A percentile compares a stretch with the other conserved stretches of the same genome.
Evolutionary conservation across 345 rosid genomes (phyloP).

Genomic region (Cardamine chenopodiifolia): DNA sequence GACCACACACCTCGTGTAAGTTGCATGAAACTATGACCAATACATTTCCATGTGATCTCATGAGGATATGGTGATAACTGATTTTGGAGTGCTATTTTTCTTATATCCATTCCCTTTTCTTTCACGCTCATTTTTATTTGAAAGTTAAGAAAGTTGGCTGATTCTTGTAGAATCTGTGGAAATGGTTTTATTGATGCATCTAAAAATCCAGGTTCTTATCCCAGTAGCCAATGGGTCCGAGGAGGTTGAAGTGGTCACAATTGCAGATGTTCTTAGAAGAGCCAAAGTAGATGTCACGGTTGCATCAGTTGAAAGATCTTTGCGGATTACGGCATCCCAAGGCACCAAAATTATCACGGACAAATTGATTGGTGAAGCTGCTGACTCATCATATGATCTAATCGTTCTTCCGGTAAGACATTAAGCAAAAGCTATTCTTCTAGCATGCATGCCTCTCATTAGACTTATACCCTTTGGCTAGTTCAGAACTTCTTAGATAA

Average conservation of each 20-base stretch:
- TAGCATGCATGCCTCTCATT: constrained; percentile 2
- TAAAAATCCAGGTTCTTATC: constrained; percentile 68
- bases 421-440: background rate
- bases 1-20: constrained; percentile 70
- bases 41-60: constrained; percentile 15
- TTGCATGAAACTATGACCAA: constrained; percentile 25
- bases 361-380: constrained; percentile 64
- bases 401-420: constrained; percentile 81
- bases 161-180: constrained; percentile 16
- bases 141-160: background rate
- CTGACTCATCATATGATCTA: constrained; percentile 61
- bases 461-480: constrained; percentile 1
- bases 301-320: constrained; percentile 76
- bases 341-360: constrained; percentile 82
- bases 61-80: constrained; percentile 18
- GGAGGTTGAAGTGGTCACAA: constrained; percentile 72
- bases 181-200: constrained; percentile 25
- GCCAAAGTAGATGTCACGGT: constrained; percentile 82
- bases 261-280: constrained; percentile 72
- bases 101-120: background rate
- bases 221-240: constrained; percentile 90
- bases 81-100: background rate
- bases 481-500: background rate
- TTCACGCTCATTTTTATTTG: background rate
- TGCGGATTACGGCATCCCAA: constrained; percentile 64